Evolutionary conservation across 306 rosid species (phyloP).

Genomic region (Dalbergia oliveri): DNA sequence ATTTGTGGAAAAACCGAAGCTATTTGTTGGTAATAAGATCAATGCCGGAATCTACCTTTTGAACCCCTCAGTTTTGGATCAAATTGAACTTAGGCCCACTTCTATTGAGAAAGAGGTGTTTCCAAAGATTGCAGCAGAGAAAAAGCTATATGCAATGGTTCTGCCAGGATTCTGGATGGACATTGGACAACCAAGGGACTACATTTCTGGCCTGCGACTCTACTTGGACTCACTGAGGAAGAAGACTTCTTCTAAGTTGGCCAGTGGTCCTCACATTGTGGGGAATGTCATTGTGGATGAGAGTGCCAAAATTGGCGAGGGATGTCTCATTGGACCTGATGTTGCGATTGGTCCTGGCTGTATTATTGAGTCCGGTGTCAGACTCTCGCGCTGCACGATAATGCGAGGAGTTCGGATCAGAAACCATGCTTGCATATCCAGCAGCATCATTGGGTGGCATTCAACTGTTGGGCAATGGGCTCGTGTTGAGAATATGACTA

Average conservation of each 20-base stretch:
- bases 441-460: slow-evolving; percentile 98
- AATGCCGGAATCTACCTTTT: slow-evolving; percentile 95
- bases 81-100: slow-evolving; percentile 88
- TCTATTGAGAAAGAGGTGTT: slow-evolving; percentile 99
- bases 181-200: slow-evolving; percentile 97
- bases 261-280: slow-evolving; percentile 78
- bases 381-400: slow-evolving; percentile 92
- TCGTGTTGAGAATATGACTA: slow-evolving; percentile 95
- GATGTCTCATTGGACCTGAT: slow-evolving; percentile 98
- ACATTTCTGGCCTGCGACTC: slow-evolving; percentile 84
- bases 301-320: slow-evolving; percentile 90
- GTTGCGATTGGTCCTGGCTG: slow-evolving; percentile 99
- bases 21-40: slow-evolving; percentile 98
- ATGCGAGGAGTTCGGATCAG: slow-evolving; percentile 94
- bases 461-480: slow-evolving; percentile 99
- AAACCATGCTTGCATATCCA: slow-evolving; percentile 88
- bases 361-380: slow-evolving; percentile 84
- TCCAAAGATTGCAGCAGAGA: slow-evolving; percentile 85
- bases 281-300: slow-evolving; percentile 94
- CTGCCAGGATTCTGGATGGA: slow-evolving; percentile 99
- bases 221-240: slow-evolving; percentile 86
- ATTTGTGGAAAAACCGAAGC: slow-evolving; percentile 95
- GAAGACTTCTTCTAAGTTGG: slow-evolving; percentile 74
- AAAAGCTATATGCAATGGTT: slow-evolving; percentile 92
- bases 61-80: slow-evolving; percentile 90